A percentile compares a stretch with the other conserved stretches of the same genome.
Evolutionary conservation across 164 flowering plant genomes (phyloP).

Genomic region (Liquidambar formosana): DNA sequence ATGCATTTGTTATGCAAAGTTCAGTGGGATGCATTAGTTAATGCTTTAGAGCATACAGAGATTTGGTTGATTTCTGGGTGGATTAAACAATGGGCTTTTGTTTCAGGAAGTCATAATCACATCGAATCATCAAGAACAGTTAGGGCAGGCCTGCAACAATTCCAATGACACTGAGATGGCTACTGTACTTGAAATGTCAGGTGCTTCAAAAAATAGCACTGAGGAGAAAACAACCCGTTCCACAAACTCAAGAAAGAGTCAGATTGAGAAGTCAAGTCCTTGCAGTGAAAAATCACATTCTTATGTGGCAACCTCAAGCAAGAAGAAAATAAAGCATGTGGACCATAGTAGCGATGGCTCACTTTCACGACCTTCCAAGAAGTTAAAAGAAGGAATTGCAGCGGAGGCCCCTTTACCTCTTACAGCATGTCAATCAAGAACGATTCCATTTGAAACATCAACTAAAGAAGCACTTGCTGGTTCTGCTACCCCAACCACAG

Average conservation of each 20-base stretch:
- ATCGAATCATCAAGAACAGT: constrained; percentile 11
- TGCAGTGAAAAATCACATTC: constrained; percentile 4
- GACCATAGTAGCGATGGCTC: not conserved
- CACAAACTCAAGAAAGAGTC: constrained; percentile 2
- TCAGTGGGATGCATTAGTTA: not conserved
- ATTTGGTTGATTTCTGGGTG: not conserved
- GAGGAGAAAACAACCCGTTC: constrained; percentile 5
- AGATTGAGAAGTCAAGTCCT: constrained; percentile 9
- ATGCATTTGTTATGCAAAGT: not conserved
- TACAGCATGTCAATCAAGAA: not conserved
- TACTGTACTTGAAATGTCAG: constrained; percentile 9
- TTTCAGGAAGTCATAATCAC: constrained; percentile 15
- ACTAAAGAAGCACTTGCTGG: not conserved
- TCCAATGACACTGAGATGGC: not conserved
- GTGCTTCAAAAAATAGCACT: not conserved
- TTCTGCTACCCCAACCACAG: constrained; percentile 6
- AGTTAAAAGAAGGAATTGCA: not conserved
- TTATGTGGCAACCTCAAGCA: not conserved
- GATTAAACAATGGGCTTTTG: not conserved
- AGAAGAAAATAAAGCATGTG: constrained; percentile 3
- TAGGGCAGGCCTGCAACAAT: not conserved
- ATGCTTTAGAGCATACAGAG: not conserved
- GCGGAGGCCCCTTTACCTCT: not conserved
- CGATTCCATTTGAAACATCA: not conserved
- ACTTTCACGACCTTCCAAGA: constrained; percentile 4